Evolutionary conservation across 441 rosid species (phyloP).

Genomic region (Daphne laureola): DNA sequence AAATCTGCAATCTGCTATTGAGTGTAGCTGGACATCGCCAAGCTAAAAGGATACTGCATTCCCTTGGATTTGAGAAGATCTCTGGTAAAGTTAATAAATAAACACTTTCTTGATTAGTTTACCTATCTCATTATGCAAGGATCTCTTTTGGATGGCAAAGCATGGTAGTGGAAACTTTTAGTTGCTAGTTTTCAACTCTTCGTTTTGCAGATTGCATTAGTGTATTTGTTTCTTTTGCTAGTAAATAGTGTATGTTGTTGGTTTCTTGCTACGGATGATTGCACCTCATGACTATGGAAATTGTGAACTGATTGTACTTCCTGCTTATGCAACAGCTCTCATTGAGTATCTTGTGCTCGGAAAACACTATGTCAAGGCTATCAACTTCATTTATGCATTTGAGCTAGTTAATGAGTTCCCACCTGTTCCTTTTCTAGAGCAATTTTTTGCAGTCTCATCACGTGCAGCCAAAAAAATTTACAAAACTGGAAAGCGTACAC

Average conservation of each 20-base stretch:
- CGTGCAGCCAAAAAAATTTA: conserved; percentile 2
- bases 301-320: neutral
- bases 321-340: conserved; percentile 20
- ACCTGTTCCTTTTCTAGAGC: conserved; percentile 19
- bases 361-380: conserved; percentile 23
- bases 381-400: conserved; percentile 28
- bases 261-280: no score
- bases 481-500: conserved; percentile 4
- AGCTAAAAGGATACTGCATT: conserved; percentile 14
- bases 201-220: no score
- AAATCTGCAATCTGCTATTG: conserved; percentile 15
- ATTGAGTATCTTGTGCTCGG: conserved; percentile 23
- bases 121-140: conserved; percentile 3
- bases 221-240: no score
- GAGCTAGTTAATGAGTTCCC: conserved; percentile 23
- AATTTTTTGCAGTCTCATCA: conserved; percentile 13
- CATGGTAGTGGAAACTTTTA: no score
- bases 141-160: neutral
- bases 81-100: conserved; percentile 14
- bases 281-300: no score
- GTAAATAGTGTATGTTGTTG: no score
- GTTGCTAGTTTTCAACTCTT: no score
- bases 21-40: conserved; percentile 17
- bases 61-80: conserved; percentile 14
- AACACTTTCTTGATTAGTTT: neutral